Conservation (phyloP, 2,329 filamentous ascomycete species). For the Ophiocordyceps sinensis region DNA sequence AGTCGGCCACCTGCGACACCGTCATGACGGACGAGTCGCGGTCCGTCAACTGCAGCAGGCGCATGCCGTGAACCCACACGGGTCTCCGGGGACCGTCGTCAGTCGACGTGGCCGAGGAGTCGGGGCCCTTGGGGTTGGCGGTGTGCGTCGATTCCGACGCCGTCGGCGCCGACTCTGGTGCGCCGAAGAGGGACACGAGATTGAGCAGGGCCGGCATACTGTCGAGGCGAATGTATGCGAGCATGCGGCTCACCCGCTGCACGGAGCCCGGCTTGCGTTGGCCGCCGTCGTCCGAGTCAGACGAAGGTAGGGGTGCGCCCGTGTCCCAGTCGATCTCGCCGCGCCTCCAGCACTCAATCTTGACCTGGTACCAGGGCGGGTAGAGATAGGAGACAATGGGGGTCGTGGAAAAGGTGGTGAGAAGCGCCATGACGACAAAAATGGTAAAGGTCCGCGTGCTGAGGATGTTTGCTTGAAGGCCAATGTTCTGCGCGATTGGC, state of each 20-base stretch:
- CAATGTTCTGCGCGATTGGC: slow-evolving; percentile 40
- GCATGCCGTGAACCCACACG: slow-evolving; percentile 67
- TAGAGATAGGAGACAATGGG: slow-evolving; percentile 63
- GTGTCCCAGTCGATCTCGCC: slow-evolving; percentile 80
- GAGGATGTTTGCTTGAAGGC: slow-evolving; percentile 68
- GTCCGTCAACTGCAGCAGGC: slow-evolving; percentile 75
- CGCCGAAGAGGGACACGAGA: slow-evolving; percentile 66
- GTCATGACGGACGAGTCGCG: slow-evolving; percentile 94
- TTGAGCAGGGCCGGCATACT: slow-evolving; percentile 71
- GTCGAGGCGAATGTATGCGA: slow-evolving; percentile 74
- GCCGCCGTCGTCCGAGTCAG: slow-evolving; percentile 4
- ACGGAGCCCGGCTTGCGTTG: slow-evolving; percentile 1
- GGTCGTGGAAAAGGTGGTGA: slow-evolving; percentile 75
- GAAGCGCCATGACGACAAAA: slow-evolving; percentile 84
- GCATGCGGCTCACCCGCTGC: slow-evolving; percentile 41
- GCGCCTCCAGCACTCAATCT: slow-evolving; percentile 45
- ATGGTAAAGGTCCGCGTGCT: slow-evolving; percentile 77
- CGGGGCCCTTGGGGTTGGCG: slow-evolving; percentile 6
- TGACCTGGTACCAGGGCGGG: slow-evolving; percentile 45
- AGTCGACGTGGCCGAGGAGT: slow-evolving; percentile 2
- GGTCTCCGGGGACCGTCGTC: not conserved
- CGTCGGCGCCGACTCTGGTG: slow-evolving; percentile 14
- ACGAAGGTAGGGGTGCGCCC: slow-evolving; percentile 6
- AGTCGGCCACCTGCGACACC: slow-evolving; percentile 68
- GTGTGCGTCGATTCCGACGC: not conserved